Conservation (phyloP, 176 grass and related monocot species). For the Microstegium vimineum region DNA sequence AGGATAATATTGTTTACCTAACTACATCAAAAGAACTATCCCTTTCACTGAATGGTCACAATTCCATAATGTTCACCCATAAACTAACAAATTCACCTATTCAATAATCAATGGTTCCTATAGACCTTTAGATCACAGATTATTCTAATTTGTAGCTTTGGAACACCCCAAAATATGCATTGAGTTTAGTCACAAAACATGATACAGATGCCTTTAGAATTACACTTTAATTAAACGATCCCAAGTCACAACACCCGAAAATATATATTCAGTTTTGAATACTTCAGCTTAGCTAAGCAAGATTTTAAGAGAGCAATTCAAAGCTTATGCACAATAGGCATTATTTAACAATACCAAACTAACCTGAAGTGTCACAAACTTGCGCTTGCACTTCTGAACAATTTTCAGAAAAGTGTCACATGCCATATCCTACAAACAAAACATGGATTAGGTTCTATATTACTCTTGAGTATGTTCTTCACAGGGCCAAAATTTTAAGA, state of each 20-base stretch:
- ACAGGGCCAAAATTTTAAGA: not conserved
- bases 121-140: not conserved
- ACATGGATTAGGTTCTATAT: not conserved
- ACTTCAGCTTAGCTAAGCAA: not conserved
- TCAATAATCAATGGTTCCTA: not conserved
- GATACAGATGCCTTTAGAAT: not conserved
- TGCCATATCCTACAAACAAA: constrained; percentile 83
- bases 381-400: constrained; percentile 95
- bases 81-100: not conserved
- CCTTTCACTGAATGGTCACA: no score
- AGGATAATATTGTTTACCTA: not conserved
- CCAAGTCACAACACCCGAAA: not conserved
- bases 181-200: not conserved
- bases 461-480: not conserved
- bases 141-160: not conserved
- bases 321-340: not conserved
- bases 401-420: constrained; percentile 98
- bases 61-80: not conserved
- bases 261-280: not conserved
- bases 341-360: not conserved
- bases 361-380: constrained; percentile 93
- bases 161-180: not conserved
- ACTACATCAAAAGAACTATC: no score
- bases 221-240: not conserved
- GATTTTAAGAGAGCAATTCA: not conserved